phyloP scores from a whole-genome alignment of 495 filamentous ascomycete genomes.

The Cetradonia linearis region DNA sequence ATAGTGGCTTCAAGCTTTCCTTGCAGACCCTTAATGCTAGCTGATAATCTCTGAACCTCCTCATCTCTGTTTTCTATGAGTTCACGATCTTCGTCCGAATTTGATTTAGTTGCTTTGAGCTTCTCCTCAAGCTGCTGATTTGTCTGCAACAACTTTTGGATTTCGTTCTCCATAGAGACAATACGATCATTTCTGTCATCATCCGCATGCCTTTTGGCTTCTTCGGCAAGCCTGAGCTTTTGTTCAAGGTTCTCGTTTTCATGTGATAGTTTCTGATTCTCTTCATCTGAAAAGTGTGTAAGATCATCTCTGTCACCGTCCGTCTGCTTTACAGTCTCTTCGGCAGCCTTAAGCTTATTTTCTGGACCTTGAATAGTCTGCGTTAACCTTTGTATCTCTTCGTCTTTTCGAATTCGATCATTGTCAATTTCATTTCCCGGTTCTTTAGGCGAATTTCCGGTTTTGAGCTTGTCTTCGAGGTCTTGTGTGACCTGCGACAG shows the following conservation, averaged over 20 bases:
- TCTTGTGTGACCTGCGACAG: constrained; percentile 1
- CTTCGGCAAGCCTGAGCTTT: not conserved
- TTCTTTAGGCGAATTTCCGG: not conserved
- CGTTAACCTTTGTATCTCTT: constrained; percentile 2
- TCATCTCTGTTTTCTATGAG: not conserved
- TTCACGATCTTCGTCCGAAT: not conserved
- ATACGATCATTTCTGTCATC: not conserved
- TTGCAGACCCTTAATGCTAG: not conserved
- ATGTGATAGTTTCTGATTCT: not conserved
- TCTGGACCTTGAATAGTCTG: not conserved
- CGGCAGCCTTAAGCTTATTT: constrained; percentile 3
- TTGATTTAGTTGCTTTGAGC: not conserved
- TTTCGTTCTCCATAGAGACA: constrained; percentile 7
- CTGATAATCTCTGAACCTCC: not conserved
- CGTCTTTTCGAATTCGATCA: not conserved
- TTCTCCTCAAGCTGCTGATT: constrained; percentile 2
- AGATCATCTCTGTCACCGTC: not conserved
- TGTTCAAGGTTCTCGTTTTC: not conserved
- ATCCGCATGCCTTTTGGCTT: not conserved
- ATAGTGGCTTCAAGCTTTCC: not conserved
- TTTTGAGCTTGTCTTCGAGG: constrained; percentile 1
- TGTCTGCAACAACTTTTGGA: not conserved
- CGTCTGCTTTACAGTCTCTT: not conserved
- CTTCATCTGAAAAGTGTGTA: not conserved
- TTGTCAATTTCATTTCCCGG: not conserved